Percentiles rank a stretch among this genome's conserved stretches.
Evolutionary conservation across 164 flowering plant genomes (phyloP).

Genomic region (Brasenia schreberi): DNA sequence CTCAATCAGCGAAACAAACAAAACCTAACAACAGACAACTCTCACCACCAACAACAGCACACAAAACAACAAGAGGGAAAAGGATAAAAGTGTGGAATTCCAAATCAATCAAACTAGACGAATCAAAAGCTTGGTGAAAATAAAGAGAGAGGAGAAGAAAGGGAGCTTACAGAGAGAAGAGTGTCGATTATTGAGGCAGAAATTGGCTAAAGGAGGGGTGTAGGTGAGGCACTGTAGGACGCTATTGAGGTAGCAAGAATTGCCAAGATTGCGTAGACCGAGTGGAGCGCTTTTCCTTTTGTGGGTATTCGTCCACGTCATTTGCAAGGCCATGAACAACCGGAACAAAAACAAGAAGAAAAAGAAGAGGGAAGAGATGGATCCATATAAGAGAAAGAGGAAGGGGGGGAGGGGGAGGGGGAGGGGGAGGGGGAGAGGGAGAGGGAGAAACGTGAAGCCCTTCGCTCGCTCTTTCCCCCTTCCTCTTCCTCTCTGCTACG

Average conservation of each 20-base stretch:
- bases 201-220: constrained; percentile 95
- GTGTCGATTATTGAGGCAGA: constrained; percentile 61
- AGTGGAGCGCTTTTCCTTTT: constrained; percentile 49
- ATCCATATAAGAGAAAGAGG: not conserved
- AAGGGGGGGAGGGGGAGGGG: too few species aligned
- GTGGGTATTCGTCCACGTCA: not conserved
- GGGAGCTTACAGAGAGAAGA: constrained; percentile 34
- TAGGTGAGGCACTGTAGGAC: constrained; percentile 97
- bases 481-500: not conserved
- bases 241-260: constrained; percentile 87
- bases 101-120: too few species aligned
- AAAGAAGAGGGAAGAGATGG: not conserved
- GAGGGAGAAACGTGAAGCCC: not conserved
- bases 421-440: not conserved
- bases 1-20: too few species aligned
- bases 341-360: not conserved
- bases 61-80: too few species aligned
- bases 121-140: too few species aligned
- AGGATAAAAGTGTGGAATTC: too few species aligned
- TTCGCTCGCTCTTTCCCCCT: not conserved
- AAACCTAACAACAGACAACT: too few species aligned
- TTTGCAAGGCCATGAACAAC: not conserved
- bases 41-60: too few species aligned
- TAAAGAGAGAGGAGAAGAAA: not conserved
- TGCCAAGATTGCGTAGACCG: constrained; percentile 82